Percentiles rank a stretch among this genome's conserved stretches.
These are phyloP conservation scores for Leccinum variicolor DNA, from an alignment of 768 basidiomycete species.

Conservation along the genomic window DNA sequence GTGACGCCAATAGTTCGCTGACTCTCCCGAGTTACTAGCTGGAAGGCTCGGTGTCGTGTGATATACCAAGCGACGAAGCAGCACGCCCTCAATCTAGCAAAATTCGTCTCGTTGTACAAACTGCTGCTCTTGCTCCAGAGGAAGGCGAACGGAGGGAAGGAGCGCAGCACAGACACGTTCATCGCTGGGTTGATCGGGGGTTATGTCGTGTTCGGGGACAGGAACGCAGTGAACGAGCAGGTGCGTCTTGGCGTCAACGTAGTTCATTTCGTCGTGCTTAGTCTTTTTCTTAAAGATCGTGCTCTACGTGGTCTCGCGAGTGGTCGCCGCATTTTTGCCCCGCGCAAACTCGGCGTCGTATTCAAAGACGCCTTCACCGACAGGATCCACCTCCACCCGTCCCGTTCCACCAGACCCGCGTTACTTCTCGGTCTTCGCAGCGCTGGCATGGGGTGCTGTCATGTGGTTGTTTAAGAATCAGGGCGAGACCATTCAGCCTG, in stretches of 20 bases:
- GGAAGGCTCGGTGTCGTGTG: conserved; percentile 58
- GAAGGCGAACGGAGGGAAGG: conserved; percentile 78
- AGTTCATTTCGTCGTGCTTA: conserved; percentile 3
- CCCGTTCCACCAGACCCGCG: conserved; percentile 82
- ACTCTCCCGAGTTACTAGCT: conserved; percentile 45
- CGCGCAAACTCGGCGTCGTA: conserved; percentile 56
- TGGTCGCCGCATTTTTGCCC: conserved; percentile 88
- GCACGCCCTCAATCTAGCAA: conserved; percentile 88
- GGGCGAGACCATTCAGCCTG: conserved; percentile 90
- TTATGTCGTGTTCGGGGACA: conserved; percentile 82
- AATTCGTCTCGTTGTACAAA: conserved; percentile 96
- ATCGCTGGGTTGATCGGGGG: conserved; percentile 92
- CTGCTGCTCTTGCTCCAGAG: conserved; percentile 76
- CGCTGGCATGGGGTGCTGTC: conserved; percentile 89
- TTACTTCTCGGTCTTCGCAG: conserved; percentile 85
- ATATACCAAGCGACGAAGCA: conserved; percentile 86
- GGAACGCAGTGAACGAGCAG: conserved; percentile 90
- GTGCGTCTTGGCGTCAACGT: conserved; percentile 37
- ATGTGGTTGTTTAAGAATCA: conserved; percentile 94
- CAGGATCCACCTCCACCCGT: conserved; percentile 44
- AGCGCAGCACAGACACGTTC: conserved; percentile 80
- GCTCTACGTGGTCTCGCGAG: conserved; percentile 91
- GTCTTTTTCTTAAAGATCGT: conserved; percentile 64
- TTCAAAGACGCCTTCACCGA: conserved; percentile 40
- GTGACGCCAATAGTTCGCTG: conserved; percentile 3